Percentiles rank a stretch among this genome's conserved stretches.
phyloP scores from a whole-genome alignment of 2,329 filamentous ascomycete genomes.

The Keithomyces neogunnii region DNA sequence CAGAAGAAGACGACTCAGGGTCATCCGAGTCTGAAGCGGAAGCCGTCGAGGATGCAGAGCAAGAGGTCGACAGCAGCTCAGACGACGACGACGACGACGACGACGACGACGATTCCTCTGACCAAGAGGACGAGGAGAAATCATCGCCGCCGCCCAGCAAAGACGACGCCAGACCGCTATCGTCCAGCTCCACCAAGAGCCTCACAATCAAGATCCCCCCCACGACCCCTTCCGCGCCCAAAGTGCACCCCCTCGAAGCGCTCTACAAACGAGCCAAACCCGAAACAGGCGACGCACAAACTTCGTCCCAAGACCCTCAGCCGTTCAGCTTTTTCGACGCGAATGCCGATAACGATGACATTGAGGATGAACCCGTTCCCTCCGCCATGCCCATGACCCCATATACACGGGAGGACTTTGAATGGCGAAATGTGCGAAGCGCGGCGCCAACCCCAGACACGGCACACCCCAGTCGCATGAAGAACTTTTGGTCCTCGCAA shows the following conservation, averaged over 20 bases:
- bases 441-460: constrained; percentile 94
- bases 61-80: constrained; percentile 11
- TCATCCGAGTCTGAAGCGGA: constrained; percentile 19
- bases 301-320: constrained; percentile 35
- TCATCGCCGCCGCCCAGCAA: constrained; percentile 14
- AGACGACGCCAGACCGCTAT: constrained; percentile 34
- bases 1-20: constrained; percentile 21
- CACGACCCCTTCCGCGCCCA: constrained; percentile 35
- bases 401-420: constrained; percentile 70
- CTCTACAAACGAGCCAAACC: constrained; percentile 70
- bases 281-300: constrained; percentile 21
- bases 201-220: constrained; percentile 49
- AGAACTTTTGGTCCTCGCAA: constrained; percentile 46
- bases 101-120: constrained; percentile 6
- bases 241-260: constrained; percentile 79
- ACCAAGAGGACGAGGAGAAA: constrained; percentile 12
- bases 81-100: constrained; percentile 13
- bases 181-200: constrained; percentile 39
- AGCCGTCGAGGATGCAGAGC: constrained; percentile 12
- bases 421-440: constrained; percentile 67
- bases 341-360: constrained; percentile 37
- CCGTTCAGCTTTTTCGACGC: constrained; percentile 72
- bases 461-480: constrained; percentile 60
- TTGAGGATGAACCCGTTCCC: constrained; percentile 32
- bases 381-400: constrained; percentile 64